phyloP scores from a whole-genome alignment of 1,139 yeast species.

The Hansenula lynferdii region DNA sequence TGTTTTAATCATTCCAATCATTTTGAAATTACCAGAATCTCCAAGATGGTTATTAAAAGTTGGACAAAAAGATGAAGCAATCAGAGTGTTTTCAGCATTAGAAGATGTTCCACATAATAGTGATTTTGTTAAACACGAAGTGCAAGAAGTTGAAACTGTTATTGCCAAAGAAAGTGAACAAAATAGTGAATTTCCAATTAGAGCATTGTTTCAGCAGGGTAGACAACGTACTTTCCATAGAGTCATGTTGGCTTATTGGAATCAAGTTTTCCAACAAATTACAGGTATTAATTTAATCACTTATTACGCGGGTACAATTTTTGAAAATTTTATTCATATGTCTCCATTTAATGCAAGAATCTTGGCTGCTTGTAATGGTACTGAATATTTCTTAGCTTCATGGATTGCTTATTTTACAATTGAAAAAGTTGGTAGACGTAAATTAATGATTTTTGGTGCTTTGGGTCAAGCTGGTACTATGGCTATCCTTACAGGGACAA shows the following conservation, averaged over 20 bases:
- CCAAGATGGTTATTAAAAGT: slow-evolving; percentile 63
- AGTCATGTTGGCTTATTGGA: slow-evolving; percentile 46
- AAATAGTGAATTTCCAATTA: no score
- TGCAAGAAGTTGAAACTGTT: slow-evolving; percentile 23
- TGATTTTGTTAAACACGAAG: slow-evolving; percentile 33
- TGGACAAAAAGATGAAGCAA: slow-evolving; percentile 42
- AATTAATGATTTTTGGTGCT: slow-evolving; percentile 22
- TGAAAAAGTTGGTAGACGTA: slow-evolving; percentile 65
- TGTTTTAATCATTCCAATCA: slow-evolving; percentile 21
- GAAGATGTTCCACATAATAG: slow-evolving; percentile 15
- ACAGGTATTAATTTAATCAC: slow-evolving; percentile 61
- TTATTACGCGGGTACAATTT: slow-evolving; percentile 59
- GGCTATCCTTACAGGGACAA: slow-evolving; percentile 28
- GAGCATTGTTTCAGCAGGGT: slow-evolving; percentile 45
- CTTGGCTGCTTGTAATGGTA: slow-evolving; percentile 61
- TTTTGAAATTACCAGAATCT: slow-evolving; percentile 50
- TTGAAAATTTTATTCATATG: slow-evolving; percentile 46
- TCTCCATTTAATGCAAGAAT: slow-evolving; percentile 47
- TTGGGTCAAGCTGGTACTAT: slow-evolving; percentile 35
- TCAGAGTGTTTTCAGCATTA: slow-evolving; percentile 1
- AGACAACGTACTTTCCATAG: slow-evolving; percentile 26
- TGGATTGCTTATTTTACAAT: slow-evolving; percentile 54
- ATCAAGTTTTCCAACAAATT: slow-evolving; percentile 44
- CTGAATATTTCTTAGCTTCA: slow-evolving; percentile 40
- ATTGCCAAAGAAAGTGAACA: slow-evolving; percentile 31